Evolutionary conservation across 768 basidiomycete genomes (phyloP), one percentile per base, ranked within the genome.

Genomic region (Pholiota molesta): DNA sequence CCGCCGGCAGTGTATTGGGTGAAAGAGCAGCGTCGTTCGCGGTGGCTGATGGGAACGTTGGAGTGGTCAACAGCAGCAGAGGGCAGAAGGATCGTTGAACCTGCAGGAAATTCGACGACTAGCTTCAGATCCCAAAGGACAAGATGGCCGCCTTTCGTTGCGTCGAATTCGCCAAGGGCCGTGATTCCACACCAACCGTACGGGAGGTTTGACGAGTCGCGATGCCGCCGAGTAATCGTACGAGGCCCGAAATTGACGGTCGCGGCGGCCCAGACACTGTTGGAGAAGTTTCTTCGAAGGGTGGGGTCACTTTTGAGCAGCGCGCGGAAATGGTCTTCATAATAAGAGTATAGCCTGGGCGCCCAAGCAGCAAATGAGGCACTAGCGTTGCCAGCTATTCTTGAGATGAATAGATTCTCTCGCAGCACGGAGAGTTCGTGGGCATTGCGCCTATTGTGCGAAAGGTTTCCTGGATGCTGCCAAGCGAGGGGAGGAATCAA

Each of bases 21-120:
- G 35, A 65, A 58, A 2, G 64, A 61, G 37, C 19, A 61, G 8
- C 64, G 28, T 2, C 39, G 21, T 17, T 65, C 52, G 28, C 33
- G 26, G 1, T 13, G 31, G 14, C 7, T 39, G n/a, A 65, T 53
- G 2, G 51, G 19, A 6, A 49, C 37, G 42, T 65, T 65, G 3
- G n/a, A 54, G 19, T 65, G 60, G 14, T 26, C 42, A 7, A 65
- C 13, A 6, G 58, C 44, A 10, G 64, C 64, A 5, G 64, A 65
- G 9, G 56, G 64, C 2, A 65, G 29, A 5, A 63, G 29, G 31
- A 60, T 60, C 26, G 51, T 60, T 14, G 58, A 55, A 10, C 40
- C 42, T 3, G 59, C 13, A 2, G 59, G 59, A 29, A 60, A 54
- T 23, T 60, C 37, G 17, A 60, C 40, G 16, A 60, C 39, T 1